Conservation (phyloP, 73 alveolate species). For the Blepharisma stoltei region DNA sequence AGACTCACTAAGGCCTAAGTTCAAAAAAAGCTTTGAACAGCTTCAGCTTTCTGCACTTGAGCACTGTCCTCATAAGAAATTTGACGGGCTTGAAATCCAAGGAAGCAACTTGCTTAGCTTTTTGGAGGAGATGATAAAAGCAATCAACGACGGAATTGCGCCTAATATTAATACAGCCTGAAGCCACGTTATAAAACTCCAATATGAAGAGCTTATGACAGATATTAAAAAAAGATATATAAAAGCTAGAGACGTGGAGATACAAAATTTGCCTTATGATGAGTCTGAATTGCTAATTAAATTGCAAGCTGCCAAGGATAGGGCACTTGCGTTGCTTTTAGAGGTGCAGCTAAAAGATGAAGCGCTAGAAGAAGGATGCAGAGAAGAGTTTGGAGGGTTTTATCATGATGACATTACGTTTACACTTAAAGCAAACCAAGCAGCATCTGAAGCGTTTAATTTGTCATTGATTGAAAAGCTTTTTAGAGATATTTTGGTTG, state of each 20-base stretch:
- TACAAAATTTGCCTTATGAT: not conserved
- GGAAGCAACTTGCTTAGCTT: not conserved
- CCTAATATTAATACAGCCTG: not conserved
- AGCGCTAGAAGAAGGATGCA: not conserved
- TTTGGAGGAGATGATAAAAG: not conserved
- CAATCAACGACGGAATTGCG: not conserved
- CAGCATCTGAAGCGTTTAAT: constrained; percentile 9
- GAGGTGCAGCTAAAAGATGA: not conserved
- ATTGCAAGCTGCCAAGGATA: not conserved
- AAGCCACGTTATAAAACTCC: not conserved
- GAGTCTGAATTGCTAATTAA: not conserved
- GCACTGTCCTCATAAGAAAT: constrained; percentile 21
- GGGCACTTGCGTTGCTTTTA: not conserved
- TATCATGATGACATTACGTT: not conserved
- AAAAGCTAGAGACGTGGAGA: not conserved
- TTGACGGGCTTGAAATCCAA: constrained; percentile 2
- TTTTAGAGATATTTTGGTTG: not conserved
- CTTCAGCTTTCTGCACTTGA: not conserved
- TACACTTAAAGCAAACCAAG: not conserved
- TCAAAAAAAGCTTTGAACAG: constrained; percentile 37
- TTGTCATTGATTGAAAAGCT: not conserved
- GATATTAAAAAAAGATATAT: not conserved
- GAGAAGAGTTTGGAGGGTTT: constrained; percentile 5
- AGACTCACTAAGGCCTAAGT: constrained; percentile 49
- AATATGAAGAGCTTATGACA: constrained; percentile 12